phyloP scores from a whole-genome alignment of 192 early-diverging fungal species.

The Coemansia sp. region DNA sequence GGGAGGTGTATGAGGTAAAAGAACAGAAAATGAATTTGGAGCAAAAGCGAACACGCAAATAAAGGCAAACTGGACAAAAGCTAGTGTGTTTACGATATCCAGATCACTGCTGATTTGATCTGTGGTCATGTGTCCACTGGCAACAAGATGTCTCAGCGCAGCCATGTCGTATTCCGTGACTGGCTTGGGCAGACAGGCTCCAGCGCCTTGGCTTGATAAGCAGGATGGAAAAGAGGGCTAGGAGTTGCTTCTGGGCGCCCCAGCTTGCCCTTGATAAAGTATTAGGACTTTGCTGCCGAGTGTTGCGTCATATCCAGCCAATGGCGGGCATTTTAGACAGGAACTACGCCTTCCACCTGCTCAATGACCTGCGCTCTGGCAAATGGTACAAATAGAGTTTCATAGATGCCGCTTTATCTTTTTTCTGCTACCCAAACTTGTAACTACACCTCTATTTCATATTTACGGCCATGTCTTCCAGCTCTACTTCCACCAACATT shows the following conservation, averaged over 20 bases:
- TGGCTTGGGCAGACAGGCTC: background rate
- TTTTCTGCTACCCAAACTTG: background rate
- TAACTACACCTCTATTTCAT: background rate
- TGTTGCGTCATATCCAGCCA: conserved; percentile 21
- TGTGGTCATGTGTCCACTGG: background rate
- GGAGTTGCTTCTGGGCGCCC: background rate
- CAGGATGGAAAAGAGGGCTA: background rate
- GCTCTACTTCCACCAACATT: conserved; percentile 71
- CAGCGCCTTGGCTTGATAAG: background rate
- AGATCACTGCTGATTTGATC: conserved; percentile 1
- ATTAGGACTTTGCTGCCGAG: background rate
- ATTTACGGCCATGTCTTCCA: conserved; percentile 2
- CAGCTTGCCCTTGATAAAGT: background rate
- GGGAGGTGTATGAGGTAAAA: background rate
- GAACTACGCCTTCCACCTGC: background rate
- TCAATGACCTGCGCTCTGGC: background rate
- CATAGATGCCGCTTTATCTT: background rate
- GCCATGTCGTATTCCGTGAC: background rate
- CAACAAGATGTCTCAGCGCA: background rate
- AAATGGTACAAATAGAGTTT: background rate
- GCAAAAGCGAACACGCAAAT: background rate
- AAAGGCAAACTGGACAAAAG: background rate
- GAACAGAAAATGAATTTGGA: background rate
- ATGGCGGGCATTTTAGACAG: background rate
- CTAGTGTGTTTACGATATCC: background rate